phyloP scores from a whole-genome alignment of 805 yeast genomes.

The Myxozyma geophila region DNA sequence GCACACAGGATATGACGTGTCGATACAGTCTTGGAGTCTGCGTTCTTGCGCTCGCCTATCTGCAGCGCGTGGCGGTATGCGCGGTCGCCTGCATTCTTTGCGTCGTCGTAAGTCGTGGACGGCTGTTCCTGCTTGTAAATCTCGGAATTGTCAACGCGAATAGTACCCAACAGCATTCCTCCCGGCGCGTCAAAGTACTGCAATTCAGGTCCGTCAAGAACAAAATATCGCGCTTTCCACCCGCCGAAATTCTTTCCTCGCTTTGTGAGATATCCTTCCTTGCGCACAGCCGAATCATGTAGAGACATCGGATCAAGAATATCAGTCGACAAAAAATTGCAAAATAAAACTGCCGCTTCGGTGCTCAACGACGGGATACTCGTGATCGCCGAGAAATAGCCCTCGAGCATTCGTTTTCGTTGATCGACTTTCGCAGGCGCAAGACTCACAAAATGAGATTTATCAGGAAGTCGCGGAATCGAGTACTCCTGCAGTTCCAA shows the following conservation, averaged over 20 bases:
- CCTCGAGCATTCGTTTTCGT: slow-evolving; percentile 59
- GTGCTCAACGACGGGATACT: slow-evolving; percentile 63
- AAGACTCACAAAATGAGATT: slow-evolving; percentile 57
- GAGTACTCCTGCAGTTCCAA: slow-evolving; percentile 50
- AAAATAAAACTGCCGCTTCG: slow-evolving; percentile 56
- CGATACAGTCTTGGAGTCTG: slow-evolving; percentile 38
- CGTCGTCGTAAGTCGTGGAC: slow-evolving; percentile 1
- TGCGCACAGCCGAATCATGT: slow-evolving; percentile 52
- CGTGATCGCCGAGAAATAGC: slow-evolving; percentile 63
- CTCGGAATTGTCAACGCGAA: slow-evolving; percentile 56
- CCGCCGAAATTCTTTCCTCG: slow-evolving; percentile 66
- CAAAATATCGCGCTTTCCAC: slow-evolving; percentile 76
- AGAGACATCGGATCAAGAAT: slow-evolving; percentile 59
- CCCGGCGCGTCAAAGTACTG: slow-evolving; percentile 62
- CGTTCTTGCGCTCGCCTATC: slow-evolving; percentile 50
- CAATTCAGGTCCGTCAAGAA: slow-evolving; percentile 62
- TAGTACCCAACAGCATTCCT: slow-evolving; percentile 59
- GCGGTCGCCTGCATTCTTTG: slow-evolving; percentile 34
- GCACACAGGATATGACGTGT: slow-evolving; percentile 68
- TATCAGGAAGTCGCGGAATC: slow-evolving; percentile 69
- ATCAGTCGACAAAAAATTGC: slow-evolving; percentile 70
- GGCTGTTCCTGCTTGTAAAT: slow-evolving; percentile 42
- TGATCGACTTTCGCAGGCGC: slow-evolving; percentile 68
- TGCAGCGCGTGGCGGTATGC: slow-evolving; percentile 64
- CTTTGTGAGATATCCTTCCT: slow-evolving; percentile 69